Evolutionary conservation across 139 green algal species (phyloP), one percentile per base, ranked within the genome.

Genomic region (Chlamydomonas asymmetrica): DNA sequence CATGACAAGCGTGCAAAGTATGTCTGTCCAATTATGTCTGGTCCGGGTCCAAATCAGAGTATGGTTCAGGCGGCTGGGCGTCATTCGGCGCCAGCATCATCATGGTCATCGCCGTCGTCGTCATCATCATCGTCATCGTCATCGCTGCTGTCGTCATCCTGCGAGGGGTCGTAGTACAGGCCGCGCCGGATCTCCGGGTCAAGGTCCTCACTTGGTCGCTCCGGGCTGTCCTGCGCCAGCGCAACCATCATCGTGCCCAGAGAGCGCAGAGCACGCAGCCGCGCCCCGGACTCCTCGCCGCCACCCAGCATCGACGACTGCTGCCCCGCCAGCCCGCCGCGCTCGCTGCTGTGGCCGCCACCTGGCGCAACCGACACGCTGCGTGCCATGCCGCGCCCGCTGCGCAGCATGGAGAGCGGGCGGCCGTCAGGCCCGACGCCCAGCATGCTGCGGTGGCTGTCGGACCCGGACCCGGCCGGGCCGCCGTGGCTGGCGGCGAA

Each of bases 171-270:
- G 23, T 49, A 25, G 61, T 66, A 66, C 35, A 66, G 61, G 8
- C 27, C 18, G 13, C 5, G 37, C 22, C 67, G 67, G 0, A 74
- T 20, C 35, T 74, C 67, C 25, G 67, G 29, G 35, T 74, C 67
- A 49, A 74, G 50, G 2, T 31, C 50, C 40, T 49, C 67, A 8
- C 56, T 32, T 7, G 57, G 57, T 22, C 56, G 39, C 7, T 76
- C 70, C 13, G 40, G 57, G 1, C 70, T 52, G 54, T 76, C 70
- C 38, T 76, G 56, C 54, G 31, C 70, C 56, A 76, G 57, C 32
- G 70, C 70, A 40, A 52, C 38, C 70, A 76, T 76, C 23, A 66
- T 22, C 13, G 56, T 40, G 16, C 22, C 70, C 70, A 76, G 70
- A 22, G 70, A 31, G 29, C 57, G 38, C 39, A 76, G 57, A 4